phyloP scores from a whole-genome alignment of 352 stramenopile genomes.

The Phytopythium ostracodes region DNA sequence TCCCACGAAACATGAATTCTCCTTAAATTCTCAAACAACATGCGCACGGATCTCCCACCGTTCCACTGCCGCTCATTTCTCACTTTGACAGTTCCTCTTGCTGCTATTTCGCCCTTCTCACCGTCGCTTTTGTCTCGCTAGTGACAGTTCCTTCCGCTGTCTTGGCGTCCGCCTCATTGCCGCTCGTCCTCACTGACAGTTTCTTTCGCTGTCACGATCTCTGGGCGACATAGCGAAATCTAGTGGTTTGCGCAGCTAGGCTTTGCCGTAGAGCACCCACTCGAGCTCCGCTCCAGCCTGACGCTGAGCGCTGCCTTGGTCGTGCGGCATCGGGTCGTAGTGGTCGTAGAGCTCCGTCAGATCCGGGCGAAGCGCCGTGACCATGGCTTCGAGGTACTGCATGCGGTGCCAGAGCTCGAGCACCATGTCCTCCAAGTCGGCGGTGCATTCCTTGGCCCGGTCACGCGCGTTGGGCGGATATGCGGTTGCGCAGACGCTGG shows the following conservation, averaged over 20 bases:
- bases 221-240: background rate
- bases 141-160: background rate
- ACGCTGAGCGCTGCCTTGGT: background rate
- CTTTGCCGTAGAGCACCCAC: constrained; percentile 22
- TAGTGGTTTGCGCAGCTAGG: background rate
- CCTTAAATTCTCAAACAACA: background rate
- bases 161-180: background rate
- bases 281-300: constrained; percentile 18
- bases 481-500: constrained; percentile 63
- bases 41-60: background rate
- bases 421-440: constrained; percentile 52
- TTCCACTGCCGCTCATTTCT: background rate
- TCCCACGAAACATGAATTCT: background rate
- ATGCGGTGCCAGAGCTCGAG: constrained; percentile 53
- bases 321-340: constrained; percentile 24
- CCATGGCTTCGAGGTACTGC: constrained; percentile 51
- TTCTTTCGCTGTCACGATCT: background rate
- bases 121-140: background rate
- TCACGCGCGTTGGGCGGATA: constrained; percentile 56
- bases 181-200: background rate
- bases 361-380: constrained; percentile 32
- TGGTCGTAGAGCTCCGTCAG: constrained; percentile 30
- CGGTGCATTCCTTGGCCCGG: constrained; percentile 51
- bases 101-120: background rate
- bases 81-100: background rate